These are phyloP conservation scores for Azolla pinnata DNA, from an alignment of 75 land plant species.

Conservation along the genomic window DNA sequence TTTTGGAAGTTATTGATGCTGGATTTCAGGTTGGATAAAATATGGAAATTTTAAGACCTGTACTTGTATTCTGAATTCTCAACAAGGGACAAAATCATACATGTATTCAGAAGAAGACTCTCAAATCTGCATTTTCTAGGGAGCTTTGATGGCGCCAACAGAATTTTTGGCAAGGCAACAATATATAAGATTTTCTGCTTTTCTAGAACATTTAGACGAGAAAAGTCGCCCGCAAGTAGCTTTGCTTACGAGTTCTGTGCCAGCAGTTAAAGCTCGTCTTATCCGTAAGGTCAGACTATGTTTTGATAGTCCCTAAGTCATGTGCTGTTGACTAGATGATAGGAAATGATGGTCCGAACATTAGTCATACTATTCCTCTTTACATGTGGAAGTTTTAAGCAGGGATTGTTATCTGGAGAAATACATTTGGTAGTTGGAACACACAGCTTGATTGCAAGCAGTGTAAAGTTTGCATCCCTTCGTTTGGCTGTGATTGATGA, in stretches of 20 bases:
- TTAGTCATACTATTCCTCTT: too few species aligned
- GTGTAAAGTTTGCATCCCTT: conserved; percentile 57
- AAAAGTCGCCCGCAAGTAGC: conserved; percentile 55
- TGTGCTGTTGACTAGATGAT: too few species aligned
- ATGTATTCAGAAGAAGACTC: not conserved
- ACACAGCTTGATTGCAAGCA: conserved; percentile 68
- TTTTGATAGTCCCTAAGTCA: too few species aligned
- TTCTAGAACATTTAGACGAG: conserved; percentile 48
- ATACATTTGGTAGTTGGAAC: conserved; percentile 80
- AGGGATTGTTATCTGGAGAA: conserved; percentile 62
- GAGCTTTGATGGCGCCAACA: conserved; percentile 95
- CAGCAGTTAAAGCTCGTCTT: conserved; percentile 44
- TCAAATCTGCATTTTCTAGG: conserved; percentile 27
- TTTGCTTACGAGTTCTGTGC: conserved; percentile 71
- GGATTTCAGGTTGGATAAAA: conserved; percentile 68
- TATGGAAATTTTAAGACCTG: not conserved
- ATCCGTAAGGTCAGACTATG: conserved; percentile 47
- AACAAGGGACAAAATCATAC: too few species aligned
- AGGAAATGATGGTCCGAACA: too few species aligned
- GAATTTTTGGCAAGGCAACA: conserved; percentile 87
- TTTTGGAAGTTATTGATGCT: conserved; percentile 69
- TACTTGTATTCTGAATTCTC: too few species aligned
- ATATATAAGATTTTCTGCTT: conserved; percentile 37
- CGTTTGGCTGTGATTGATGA: conserved; percentile 89
- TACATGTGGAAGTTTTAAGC: too few species aligned